These are phyloP conservation scores for Sarocladium brachiariae DNA, from an alignment of 2,329 filamentous ascomycete genomes.

Conservation along the genomic window DNA sequence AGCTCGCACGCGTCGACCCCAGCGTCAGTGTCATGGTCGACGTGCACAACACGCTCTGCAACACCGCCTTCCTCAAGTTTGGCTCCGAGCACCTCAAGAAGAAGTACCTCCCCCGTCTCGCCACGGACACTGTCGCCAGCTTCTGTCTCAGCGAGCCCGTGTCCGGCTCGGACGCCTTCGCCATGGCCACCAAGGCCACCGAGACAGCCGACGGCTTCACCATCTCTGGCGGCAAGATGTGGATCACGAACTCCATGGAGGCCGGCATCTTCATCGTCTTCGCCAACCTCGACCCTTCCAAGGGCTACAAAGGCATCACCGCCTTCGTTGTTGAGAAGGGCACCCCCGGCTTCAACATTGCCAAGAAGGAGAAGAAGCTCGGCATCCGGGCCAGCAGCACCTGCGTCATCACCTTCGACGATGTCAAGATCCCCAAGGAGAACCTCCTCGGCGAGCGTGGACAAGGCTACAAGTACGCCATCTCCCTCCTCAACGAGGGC, in stretches of 20 bases:
- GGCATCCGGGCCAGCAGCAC: constrained; percentile 94
- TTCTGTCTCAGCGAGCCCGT: constrained; percentile 92
- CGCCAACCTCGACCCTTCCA: constrained; percentile 84
- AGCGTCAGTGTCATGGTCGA: constrained; percentile 93
- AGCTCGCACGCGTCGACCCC: constrained; percentile 88
- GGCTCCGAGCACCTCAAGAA: constrained; percentile 71
- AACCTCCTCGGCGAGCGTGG: constrained; percentile 85
- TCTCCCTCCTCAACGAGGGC: constrained; percentile 87
- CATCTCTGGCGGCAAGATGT: constrained; percentile 95
- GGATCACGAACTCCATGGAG: constrained; percentile 98
- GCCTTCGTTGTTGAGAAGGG: constrained; percentile 93
- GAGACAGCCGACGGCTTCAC: constrained; percentile 78
- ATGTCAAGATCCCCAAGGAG: constrained; percentile 81
- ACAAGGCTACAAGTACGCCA: constrained; percentile 97
- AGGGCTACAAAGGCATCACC: constrained; percentile 95
- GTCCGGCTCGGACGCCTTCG: constrained; percentile 93
- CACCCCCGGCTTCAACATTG: constrained; percentile 82
- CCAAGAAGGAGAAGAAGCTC: constrained; percentile 99
- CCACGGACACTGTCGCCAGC: constrained; percentile 82
- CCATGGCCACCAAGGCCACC: constrained; percentile 81
- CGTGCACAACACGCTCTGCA: constrained; percentile 97
- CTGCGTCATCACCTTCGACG: constrained; percentile 95
- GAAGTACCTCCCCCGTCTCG: constrained; percentile 82
- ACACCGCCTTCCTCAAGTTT: constrained; percentile 84
- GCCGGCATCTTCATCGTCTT: constrained; percentile 96